Evolutionary conservation across 192 early-diverging fungal species (phyloP), one percentile per base, ranked within the genome.

Genomic region (Powellomyces hirtus): DNA sequence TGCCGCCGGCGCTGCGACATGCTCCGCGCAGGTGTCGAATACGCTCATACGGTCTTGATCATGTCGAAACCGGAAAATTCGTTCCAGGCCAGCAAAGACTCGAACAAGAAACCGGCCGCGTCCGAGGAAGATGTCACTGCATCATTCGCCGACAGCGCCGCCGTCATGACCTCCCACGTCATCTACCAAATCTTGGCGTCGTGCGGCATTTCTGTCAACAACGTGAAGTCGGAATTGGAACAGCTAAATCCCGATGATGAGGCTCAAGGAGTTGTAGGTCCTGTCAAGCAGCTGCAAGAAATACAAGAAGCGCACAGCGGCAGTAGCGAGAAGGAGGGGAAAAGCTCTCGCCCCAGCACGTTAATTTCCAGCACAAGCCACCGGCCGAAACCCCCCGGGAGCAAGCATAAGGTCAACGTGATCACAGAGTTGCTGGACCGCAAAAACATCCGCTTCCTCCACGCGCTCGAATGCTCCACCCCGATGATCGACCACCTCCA

Each of bases 351-450:
- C n/a, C n/a, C n/a, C n/a, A n/a, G n/a, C n/a, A n/a, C n/a, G n/a
- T n/a, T n/a, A n/a, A n/a, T n/a, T n/a, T n/a, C n/a, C n/a, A n/a
- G n/a, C n/a, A n/a, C n/a, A n/a, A n/a, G n/a, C n/a, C n/a, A n/a
- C n/a, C n/a, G n/a, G n/a, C n/a, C n/a, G n/a, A n/a, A n/a, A n/a
- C n/a, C n/a, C n/a, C n/a, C n/a, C n/a, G n/a, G n/a, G n/a, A n/a
- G n/a, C n/a, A n/a, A n/a, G n/a, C 46, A 24, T 2, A 16, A 16
- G 29, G 18, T 49, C 16, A 44, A 38, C 29, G 42, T 63, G 26
- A 27, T 63, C 1, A 63, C 45, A n/a, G 62, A 63, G 20, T n/a
- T 63, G 14, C 33, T 63, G 40, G 62, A 63, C 33, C 62, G 62
- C 8, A 44, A 46, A 11, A 49, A 44, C 45, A 63, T 63, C 33